Conservation (phyloP, 2,329 filamentous ascomycete species). For the Neofusicoccum cordaticola region DNA sequence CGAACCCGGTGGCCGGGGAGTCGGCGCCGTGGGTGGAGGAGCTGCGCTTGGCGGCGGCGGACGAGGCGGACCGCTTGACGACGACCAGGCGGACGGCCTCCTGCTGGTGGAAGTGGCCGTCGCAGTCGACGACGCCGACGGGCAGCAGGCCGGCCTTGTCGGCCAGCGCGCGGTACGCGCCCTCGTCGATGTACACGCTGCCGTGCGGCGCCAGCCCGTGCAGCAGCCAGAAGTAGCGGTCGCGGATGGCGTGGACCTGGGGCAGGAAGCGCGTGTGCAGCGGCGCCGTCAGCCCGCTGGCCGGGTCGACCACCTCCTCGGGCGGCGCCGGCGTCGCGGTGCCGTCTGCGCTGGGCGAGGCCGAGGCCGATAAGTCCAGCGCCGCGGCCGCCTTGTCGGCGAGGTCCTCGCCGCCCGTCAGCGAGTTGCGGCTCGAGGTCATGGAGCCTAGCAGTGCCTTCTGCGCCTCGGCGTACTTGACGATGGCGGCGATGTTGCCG, state of each 20-base stretch:
- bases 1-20: slow-evolving; percentile 21
- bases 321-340: slow-evolving; percentile 16
- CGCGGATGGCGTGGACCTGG: slow-evolving; percentile 77
- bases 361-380: slow-evolving; percentile 17
- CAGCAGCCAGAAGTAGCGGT: slow-evolving; percentile 95
- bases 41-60: neutral
- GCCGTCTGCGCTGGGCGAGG: slow-evolving; percentile 19
- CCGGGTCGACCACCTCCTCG: slow-evolving; percentile 23
- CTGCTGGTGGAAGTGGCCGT: slow-evolving; percentile 84
- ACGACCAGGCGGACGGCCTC: slow-evolving; percentile 87
- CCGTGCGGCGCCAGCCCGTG: slow-evolving; percentile 89
- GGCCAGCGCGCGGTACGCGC: slow-evolving; percentile 74
- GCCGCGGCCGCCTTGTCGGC: slow-evolving; percentile 26
- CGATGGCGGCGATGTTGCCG: slow-evolving; percentile 85
- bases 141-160: slow-evolving; percentile 86
- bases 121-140: slow-evolving; percentile 85
- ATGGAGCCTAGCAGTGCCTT: slow-evolving; percentile 38
- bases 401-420: slow-evolving; percentile 23
- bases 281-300: slow-evolving; percentile 44
- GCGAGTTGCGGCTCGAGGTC: slow-evolving; percentile 24
- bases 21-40: neutral
- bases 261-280: slow-evolving; percentile 93
- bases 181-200: slow-evolving; percentile 88
- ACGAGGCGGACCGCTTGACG: slow-evolving; percentile 54
- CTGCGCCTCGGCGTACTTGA: slow-evolving; percentile 70